Evolutionary conservation across 169 alveolate genomes (phyloP).

Genomic region (Plasmodium falciparum): DNA sequence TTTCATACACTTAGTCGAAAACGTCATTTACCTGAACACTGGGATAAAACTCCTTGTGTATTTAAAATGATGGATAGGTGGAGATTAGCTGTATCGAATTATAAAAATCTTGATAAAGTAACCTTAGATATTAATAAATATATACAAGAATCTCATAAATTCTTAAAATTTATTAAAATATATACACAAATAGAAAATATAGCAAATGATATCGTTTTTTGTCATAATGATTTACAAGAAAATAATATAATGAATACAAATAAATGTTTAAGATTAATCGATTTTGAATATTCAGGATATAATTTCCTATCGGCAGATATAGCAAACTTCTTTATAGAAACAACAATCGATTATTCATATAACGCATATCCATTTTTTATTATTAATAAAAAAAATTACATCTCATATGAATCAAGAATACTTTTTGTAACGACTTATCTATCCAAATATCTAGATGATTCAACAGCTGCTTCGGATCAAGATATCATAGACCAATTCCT

Average conservation of each 20-base stretch:
- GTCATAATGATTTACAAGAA: slow-evolving; percentile 88
- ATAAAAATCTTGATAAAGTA: slow-evolving; percentile 41
- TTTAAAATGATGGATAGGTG: slow-evolving; percentile 71
- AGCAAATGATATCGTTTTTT: slow-evolving; percentile 81
- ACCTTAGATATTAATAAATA: slow-evolving; percentile 49
- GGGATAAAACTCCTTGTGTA: slow-evolving; percentile 81
- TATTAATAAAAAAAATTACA: slow-evolving; percentile 76
- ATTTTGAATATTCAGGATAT: slow-evolving; percentile 85
- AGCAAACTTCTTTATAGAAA: slow-evolving; percentile 85
- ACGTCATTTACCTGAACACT: slow-evolving; percentile 52
- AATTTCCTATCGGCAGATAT: slow-evolving; percentile 85
- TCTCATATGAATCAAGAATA: slow-evolving; percentile 82
- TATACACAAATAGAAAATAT: slow-evolving; percentile 72
- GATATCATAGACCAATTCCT: slow-evolving; percentile 77
- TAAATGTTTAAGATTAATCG: slow-evolving; percentile 83
- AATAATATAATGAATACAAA: slow-evolving; percentile 82
- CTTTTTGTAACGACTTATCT: slow-evolving; percentile 82
- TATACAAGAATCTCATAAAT: slow-evolving; percentile 63
- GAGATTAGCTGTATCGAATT: slow-evolving; percentile 50
- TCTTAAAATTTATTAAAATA: slow-evolving; percentile 45
- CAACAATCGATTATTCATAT: slow-evolving; percentile 80
- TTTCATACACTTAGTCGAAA: slow-evolving; percentile 65
- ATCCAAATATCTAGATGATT: slow-evolving; percentile 77
- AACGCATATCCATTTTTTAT: slow-evolving; percentile 81
- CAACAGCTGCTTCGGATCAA: slow-evolving; percentile 46